Conservation (phyloP, 345 rosid genomes). For the Citrus glauca region DNA sequence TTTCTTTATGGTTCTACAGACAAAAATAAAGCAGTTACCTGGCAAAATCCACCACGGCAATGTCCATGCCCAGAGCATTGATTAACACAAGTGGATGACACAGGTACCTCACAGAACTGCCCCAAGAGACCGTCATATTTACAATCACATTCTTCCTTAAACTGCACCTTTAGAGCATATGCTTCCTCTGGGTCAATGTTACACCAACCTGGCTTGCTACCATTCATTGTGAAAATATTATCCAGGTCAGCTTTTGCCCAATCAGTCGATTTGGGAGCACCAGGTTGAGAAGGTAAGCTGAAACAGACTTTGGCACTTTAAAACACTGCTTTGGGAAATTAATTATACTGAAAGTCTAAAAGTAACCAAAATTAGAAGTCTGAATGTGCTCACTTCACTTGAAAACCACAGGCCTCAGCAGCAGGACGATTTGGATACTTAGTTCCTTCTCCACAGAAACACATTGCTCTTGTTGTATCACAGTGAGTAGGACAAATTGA, state of each 20-base stretch:
- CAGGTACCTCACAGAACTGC: constrained; percentile 81
- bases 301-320: constrained; percentile 18
- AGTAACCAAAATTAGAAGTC: constrained; percentile 7
- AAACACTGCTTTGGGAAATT: not conserved
- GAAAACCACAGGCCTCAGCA: constrained; percentile 90
- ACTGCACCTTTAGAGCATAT: constrained; percentile 50
- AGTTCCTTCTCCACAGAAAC: constrained; percentile 98
- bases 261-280: constrained; percentile 56
- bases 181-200: constrained; percentile 86
- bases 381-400: constrained; percentile 48
- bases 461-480: constrained; percentile 90
- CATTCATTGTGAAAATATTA: constrained; percentile 65
- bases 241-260: constrained; percentile 84
- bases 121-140: constrained; percentile 91
- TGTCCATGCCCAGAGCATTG: constrained; percentile 89
- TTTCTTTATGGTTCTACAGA: constrained; percentile 2
- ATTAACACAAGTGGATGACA: constrained; percentile 70
- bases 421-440: constrained; percentile 92
- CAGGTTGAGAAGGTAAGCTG: constrained; percentile 65
- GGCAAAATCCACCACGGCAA: constrained; percentile 94
- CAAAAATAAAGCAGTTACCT: constrained; percentile 41
- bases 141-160: constrained; percentile 91
- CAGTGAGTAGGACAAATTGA: constrained; percentile 84
- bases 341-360: not conserved
- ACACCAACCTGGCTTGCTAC: constrained; percentile 90